These are phyloP conservation scores for Fusarium dlaminii DNA, from an alignment of 2,329 filamentous ascomycete species.

Conservation along the genomic window DNA sequence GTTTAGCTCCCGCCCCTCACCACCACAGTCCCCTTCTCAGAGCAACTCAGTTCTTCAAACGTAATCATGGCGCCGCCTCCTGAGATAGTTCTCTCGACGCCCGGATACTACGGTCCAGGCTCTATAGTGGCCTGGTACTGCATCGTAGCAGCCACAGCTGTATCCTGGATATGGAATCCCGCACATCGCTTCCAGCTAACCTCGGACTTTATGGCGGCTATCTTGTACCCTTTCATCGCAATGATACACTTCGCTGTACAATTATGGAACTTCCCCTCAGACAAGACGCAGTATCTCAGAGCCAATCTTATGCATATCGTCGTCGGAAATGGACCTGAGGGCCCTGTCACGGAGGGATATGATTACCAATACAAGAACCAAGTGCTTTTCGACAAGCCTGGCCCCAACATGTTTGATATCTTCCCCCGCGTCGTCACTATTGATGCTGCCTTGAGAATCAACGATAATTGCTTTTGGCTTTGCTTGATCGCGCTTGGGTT, in stretches of 20 bases:
- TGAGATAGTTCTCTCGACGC: neutral
- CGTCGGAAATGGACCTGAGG: neutral
- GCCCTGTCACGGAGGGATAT: neutral
- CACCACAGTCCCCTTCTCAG: too few relatives aligned
- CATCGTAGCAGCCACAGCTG: neutral
- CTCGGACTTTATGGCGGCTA: neutral
- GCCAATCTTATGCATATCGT: neutral
- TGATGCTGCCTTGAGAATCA: neutral
- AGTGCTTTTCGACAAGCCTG: neutral
- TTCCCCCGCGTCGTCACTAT: neutral
- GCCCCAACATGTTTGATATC: accelerated
- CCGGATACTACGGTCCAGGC: neutral
- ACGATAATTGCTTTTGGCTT: neutral
- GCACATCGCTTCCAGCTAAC: neutral
- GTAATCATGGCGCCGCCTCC: accelerated
- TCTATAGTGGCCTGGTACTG: neutral
- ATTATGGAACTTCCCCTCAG: neutral
- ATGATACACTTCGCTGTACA: neutral
- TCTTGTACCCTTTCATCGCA: neutral
- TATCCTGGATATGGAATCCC: neutral
- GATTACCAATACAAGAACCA: neutral
- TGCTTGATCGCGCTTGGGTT: neutral
- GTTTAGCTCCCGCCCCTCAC: too few relatives aligned
- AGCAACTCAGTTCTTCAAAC: too few relatives aligned
- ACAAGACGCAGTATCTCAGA: neutral